Evolutionary conservation across 2,329 filamentous ascomycete species (phyloP).

Genomic region (Coniella vitis): DNA sequence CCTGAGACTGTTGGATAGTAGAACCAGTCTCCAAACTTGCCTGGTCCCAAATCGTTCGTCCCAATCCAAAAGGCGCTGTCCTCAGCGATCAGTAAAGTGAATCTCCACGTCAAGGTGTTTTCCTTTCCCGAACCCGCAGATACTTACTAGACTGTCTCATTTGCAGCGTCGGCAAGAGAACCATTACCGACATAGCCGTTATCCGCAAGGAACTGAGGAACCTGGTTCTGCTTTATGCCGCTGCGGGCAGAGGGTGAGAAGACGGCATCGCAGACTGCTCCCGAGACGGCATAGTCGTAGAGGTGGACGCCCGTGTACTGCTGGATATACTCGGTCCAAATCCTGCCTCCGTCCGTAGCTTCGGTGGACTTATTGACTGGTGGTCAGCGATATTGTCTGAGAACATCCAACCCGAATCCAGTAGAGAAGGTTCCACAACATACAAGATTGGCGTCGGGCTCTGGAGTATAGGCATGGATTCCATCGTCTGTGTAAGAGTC

Average conservation of each 20-base stretch:
- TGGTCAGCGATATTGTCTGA: too few species aligned
- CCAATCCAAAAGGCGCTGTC: conserved; percentile 49
- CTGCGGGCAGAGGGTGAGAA: conserved; percentile 12
- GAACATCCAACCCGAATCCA: too few species aligned
- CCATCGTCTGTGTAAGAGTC: conserved; percentile 15
- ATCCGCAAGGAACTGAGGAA: conserved; percentile 16
- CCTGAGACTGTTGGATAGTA: neutral
- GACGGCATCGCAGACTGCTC: conserved; percentile 18
- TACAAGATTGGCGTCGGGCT: conserved; percentile 3
- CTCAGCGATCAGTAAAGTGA: neutral
- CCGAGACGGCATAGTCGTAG: conserved; percentile 20
- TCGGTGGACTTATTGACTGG: conserved; percentile 4
- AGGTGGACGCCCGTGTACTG: conserved; percentile 16
- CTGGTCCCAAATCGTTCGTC: conserved; percentile 52
- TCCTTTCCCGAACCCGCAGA: too few species aligned
- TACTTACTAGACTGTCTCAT: conserved; percentile 14
- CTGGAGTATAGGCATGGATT: conserved; percentile 11
- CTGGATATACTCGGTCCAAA: conserved; percentile 17
- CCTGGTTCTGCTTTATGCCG: conserved; percentile 14
- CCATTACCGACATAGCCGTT: conserved; percentile 5
- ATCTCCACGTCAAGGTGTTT: too few species aligned
- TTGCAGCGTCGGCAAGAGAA: conserved; percentile 2
- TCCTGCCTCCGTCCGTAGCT: conserved; percentile 11
- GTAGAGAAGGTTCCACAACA: neutral
- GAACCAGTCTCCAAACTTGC: neutral